Percentiles rank a stretch among this genome's conserved stretches.
Evolutionary conservation across 768 basidiomycete genomes (phyloP).

Genomic region (Sporobolomyces phaffii): DNA sequence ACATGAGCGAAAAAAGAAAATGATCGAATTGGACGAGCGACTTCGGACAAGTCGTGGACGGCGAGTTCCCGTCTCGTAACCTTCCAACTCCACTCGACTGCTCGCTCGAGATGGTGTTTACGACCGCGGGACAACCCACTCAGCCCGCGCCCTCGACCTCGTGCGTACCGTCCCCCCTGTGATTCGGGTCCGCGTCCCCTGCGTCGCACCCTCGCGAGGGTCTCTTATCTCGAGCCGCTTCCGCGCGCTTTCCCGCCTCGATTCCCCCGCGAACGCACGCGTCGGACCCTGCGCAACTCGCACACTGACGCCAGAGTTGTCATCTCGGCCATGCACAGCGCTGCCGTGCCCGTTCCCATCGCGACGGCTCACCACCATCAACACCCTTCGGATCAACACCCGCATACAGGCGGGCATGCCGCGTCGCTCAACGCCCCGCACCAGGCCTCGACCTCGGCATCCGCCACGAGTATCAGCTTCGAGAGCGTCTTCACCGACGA

Average conservation of each 20-base stretch:
- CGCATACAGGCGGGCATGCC: constrained; percentile 28
- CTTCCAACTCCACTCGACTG: neutral
- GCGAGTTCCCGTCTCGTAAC: no score
- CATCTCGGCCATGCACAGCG: neutral
- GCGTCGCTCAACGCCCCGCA: constrained; percentile 12
- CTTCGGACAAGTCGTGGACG: no score
- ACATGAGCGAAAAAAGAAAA: no score
- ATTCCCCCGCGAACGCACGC: neutral
- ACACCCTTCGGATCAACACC: constrained; percentile 27
- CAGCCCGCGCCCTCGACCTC: neutral
- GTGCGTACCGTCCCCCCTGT: neutral
- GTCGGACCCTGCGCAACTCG: no score
- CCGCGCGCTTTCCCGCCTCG: neutral
- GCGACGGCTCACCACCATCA: constrained; percentile 5
- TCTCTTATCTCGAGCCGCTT: neutral
- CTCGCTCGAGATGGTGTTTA: neutral
- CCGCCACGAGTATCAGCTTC: constrained; percentile 31
- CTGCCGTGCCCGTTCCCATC: constrained; percentile 21
- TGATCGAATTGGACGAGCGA: no score
- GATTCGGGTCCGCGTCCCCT: neutral
- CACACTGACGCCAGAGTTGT: no score
- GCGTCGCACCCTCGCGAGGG: neutral
- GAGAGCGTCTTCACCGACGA: constrained; percentile 43
- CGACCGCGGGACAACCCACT: neutral
- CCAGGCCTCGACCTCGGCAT: neutral